Evolutionary conservation across 176 grass and related monocot genomes (phyloP), one percentile per base, ranked within the genome.

Genomic region (Guadua angustifolia): DNA sequence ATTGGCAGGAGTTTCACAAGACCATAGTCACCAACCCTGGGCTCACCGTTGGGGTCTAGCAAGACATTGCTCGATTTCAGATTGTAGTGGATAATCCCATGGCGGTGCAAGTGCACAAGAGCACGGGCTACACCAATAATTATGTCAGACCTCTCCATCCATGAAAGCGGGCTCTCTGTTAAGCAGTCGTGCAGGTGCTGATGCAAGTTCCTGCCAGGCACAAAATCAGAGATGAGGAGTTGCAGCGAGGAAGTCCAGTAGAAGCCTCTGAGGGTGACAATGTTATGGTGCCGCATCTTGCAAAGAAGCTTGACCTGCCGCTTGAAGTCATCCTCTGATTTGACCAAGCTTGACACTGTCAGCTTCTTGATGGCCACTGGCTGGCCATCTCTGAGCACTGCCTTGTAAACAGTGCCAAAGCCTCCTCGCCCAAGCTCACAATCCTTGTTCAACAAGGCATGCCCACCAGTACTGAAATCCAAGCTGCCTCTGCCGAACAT

Each of bases 281-380:
- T 59, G 71, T 97, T 93, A 51, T 81, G 72, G 77, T 97, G 94
- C 44, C 67, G 65, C 50, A 85, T 49, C 83, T 97, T 97, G 38
- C 94, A 86, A 63, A 93, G 79, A 73, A 78, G 78, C 47, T 84
- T 88, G 21, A 97, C 87, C 42, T 97, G 91, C 51, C 85, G 81
- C 82, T 89, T 88, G 64, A 97, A 97, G 33, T 97, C 91, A 18
- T 88, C 87, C 61, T 87, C 84, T 26, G 91, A 93, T 68, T 97
- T 97, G 38, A 97, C 91, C 50, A 97, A 73, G 74, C 94, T 93
- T 58, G 94, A 93, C 45, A 97, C 91, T 6, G 94, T 97, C 61
- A 97, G 85, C 86, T 97, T 97, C 86, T 97, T 97, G 79, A 97
- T 91, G 67, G 87, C 94, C 81, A 97, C 91, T 76, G 91, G 84